Base-by-base conservation (phyloP, 495 filamentous ascomycete genomes). In the Penicillium bialowiezense region DNA sequence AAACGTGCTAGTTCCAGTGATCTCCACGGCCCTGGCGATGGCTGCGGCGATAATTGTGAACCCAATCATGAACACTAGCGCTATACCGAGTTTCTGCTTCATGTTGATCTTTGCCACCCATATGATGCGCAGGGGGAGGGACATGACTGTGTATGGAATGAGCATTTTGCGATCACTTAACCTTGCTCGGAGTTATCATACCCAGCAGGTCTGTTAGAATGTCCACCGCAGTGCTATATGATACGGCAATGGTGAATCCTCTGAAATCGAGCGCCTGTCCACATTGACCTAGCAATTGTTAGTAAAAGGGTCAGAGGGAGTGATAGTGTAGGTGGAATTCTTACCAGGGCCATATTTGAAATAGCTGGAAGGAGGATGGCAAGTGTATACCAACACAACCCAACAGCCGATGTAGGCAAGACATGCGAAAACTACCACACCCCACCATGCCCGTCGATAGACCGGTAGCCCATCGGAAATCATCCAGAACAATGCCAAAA, bases 401-500 rank as follows among this genome's bases (percentile, higher is more conserved):
- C 60, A 63, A 19, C 60, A 63, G 1, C 72, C 74, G 23, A 59
- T 58, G 44, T 74, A 76, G 10, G 68, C 59, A 5, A 19, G 19
- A 13, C 62, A 36, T n/a, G 62, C 56, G 40, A 76, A 73, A 15
- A 57, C 37, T 7, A 57, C 61, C 17, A 72, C 56, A 7, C 48
- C 49, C 44, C 63, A 69, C 69, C 71, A 76, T 46, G 55, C 61
- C 12, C 60, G 59, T 12, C 68, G 65, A 48, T 75, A 74, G 24
- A 54, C 34, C 17, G 55, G 48, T 20, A 77, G 48, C 14, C 68
- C 60, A 10, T 64, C 54, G 38, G 76, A 72, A 7, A 78, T 59
- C 24, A 59, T 60, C 61, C 61, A 72, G 57, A 73, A 79, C 1
- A 78, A 56, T 0, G 72, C 67, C 41, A 79, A 54, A 48, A 78